Evolutionary conservation across 805 yeast species (phyloP), one percentile per base, ranked within the genome.

Genomic region (Cyberlindnera euphorbiiphila): DNA sequence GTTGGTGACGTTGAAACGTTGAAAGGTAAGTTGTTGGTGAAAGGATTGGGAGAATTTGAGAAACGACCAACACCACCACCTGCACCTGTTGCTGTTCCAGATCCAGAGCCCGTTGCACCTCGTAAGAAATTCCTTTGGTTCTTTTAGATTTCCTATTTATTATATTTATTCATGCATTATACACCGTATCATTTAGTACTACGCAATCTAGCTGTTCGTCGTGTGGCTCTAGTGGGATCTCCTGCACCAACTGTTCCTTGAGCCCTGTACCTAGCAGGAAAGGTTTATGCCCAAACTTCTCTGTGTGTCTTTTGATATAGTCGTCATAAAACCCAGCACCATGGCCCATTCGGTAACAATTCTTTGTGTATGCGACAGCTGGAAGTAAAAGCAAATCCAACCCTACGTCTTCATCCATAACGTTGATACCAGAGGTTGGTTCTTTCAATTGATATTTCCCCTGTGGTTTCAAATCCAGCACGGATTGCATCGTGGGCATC

Each of bases 251-350:
- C 53, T 85, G 95, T 49, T 78, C 78, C 11, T 59, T 43, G n/a
- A 85, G 61, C 0, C 87, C 87, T 4, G 83, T 56, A 0, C 89
- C 95, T 1, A 85, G 53, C 23, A 78, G 49, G 24, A 54, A 56
- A 0, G 83, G 82, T 13, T 31, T 46, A 16, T 41, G 40, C 2
- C 37, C 40, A 23, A 47, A 54, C 15, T 24, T 33, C 3, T 47
- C 39, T 9, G 44, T 17, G 47, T 77, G 77, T 34, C 82, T 61
- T 31, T 68, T 62, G 28, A 84, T 69, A 50, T 68, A 84, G 50
- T 81, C 86, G 57, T 91, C 98, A 57, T 93, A 91, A 58, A 76
- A 88, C 0, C 97, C 98, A 5, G 81, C 91, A 1, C 98, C 98
- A 56, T 87, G 95, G 1, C 98, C 98, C 36, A 91, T 56, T 37